phyloP scores from a whole-genome alignment of 208 protist genomes.

The Histomonas meleagridis region DNA sequence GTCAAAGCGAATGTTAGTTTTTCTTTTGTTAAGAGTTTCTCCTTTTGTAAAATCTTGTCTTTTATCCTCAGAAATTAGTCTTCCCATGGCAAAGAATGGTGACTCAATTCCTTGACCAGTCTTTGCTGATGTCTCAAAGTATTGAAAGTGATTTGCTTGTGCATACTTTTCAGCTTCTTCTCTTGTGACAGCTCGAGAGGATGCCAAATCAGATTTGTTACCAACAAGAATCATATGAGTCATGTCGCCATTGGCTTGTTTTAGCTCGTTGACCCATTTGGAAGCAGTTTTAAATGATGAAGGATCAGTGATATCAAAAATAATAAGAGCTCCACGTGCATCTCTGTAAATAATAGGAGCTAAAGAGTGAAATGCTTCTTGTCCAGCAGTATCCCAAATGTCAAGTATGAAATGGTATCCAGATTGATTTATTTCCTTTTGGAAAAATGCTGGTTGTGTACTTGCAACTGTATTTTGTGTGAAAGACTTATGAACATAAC shows the following conservation, averaged over 20 bases:
- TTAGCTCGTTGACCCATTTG: background rate
- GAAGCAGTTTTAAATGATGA: background rate
- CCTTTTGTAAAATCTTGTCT: background rate
- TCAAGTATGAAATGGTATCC: background rate
- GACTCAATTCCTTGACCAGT: background rate
- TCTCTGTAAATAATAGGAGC: constrained; percentile 3
- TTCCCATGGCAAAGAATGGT: background rate
- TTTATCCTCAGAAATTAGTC: background rate
- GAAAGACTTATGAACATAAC: background rate
- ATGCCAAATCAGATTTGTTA: background rate
- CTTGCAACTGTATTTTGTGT: background rate
- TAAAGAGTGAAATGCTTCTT: background rate
- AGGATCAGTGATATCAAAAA: constrained; percentile 27
- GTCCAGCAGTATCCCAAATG: constrained; percentile 27
- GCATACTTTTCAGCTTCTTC: background rate
- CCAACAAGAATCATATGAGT: background rate
- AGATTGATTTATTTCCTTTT: background rate
- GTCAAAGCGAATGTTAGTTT: background rate
- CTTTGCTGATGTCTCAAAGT: constrained; percentile 1
- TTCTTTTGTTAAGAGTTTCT: background rate
- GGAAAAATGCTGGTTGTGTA: constrained; percentile 6
- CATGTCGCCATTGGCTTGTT: background rate
- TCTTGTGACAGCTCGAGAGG: background rate
- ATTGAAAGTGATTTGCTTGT: background rate
- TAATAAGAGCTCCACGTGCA: background rate